Evolutionary conservation across 2,329 filamentous ascomycete genomes (phyloP).

Genomic region (Huntiella bhutanensis): DNA sequence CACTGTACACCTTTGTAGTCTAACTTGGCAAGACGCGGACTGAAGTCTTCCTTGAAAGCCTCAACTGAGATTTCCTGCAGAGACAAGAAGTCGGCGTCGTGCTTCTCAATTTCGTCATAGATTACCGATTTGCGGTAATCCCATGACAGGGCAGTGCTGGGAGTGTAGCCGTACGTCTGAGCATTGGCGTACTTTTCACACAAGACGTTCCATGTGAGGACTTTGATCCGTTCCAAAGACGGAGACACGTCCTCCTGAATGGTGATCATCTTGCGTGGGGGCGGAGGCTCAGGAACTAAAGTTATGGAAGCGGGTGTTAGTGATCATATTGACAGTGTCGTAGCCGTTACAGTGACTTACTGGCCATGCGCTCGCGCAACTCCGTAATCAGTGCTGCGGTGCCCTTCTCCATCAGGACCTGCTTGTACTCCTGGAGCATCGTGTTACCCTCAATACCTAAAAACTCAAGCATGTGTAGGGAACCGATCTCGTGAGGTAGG

Average conservation of each 20-base stretch:
- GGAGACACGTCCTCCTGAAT: slow-evolving; percentile 47
- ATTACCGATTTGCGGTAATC: slow-evolving; percentile 71
- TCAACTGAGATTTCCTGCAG: slow-evolving; percentile 87
- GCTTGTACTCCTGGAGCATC: slow-evolving; percentile 54
- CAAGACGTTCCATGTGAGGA: slow-evolving; percentile 88
- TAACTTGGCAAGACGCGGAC: slow-evolving; percentile 63
- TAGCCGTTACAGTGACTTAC: slow-evolving; percentile 34
- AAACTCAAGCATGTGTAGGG: slow-evolving; percentile 70
- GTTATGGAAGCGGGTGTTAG: neutral
- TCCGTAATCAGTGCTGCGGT: slow-evolving; percentile 69
- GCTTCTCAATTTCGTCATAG: slow-evolving; percentile 57
- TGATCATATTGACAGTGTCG: neutral
- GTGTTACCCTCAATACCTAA: slow-evolving; percentile 88
- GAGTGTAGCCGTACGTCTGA: slow-evolving; percentile 76
- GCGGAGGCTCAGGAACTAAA: slow-evolving; percentile 57
- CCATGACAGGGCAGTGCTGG: slow-evolving; percentile 66
- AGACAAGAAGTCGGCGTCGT: slow-evolving; percentile 76
- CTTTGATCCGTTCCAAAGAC: slow-evolving; percentile 52
- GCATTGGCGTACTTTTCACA: slow-evolving; percentile 84
- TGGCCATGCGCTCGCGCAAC: slow-evolving; percentile 65
- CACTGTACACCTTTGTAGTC: slow-evolving; percentile 92
- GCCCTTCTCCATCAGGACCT: slow-evolving; percentile 69
- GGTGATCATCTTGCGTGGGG: slow-evolving; percentile 58
- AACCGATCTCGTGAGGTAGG: slow-evolving; percentile 73
- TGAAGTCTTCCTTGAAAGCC: slow-evolving; percentile 80